Base-by-base conservation (phyloP, 768 basidiomycete species). In the Collybia sordida region DNA sequence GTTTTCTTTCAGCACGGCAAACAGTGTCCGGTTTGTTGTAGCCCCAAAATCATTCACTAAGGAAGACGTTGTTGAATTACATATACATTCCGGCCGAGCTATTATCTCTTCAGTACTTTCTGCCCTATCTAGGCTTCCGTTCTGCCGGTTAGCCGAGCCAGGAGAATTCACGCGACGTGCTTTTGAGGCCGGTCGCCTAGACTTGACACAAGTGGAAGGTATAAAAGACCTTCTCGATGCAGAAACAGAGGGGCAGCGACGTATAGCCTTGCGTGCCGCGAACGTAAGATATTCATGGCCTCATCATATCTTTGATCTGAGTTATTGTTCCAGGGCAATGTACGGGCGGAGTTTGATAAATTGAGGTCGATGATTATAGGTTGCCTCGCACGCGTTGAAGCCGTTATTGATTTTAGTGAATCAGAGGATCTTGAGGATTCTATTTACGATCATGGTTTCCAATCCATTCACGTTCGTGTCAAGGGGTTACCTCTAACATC, bases 401-500 rank as follows among this genome's bases (percentile, higher is more conserved):
- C 93, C 1, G 69, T 95, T 17, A 94, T 97, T 47, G 93, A 96
- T 64, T 97, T 95, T 65, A 91, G 91, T 5, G 93, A 97, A 68
- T 89, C 86, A 12, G 93, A 95, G 60, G 89, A 91, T 28, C 80
- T 95, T 35, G 92, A 94, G 60, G 87, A 88, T n/a, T 85, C 78
- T 7, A 83, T 92, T 17, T 84, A 81, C 55, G 85, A 85, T 8
- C 73, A 80, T 70, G 90, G 93, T 89, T 48, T 3, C 66, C 37
- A 7, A 6, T 31, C 11, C n/a, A n/a, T n/a, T 31, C 31, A 31
- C 14, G 31, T 31, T 12, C 3, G 6, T 31, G 31, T 14, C 9
- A 27, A 31, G 31, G 23, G 19, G 11, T n/a, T 51, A 27, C 11
- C 24, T n/a, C 6, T 53, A 22, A 49, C 19, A 12, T 46, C 50